These are phyloP conservation scores for Tubosaeta sp. DNA, from an alignment of 768 basidiomycete species.

Conservation along the genomic window DNA sequence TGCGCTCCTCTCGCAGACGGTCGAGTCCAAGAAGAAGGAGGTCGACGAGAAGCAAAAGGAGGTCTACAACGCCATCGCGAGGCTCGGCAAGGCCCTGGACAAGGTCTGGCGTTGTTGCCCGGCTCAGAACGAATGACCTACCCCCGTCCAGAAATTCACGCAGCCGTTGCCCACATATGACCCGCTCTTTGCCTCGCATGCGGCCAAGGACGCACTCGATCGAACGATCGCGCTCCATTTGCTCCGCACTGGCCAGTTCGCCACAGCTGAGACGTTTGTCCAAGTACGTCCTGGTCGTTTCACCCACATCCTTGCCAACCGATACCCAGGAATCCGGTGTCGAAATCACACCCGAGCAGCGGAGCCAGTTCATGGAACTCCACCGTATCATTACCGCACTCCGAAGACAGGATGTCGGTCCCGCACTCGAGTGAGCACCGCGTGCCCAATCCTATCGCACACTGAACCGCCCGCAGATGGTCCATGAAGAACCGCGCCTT, in stretches of 20 bases:
- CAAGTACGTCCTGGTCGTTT: slow-evolving; percentile 41
- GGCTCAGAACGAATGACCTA: neutral
- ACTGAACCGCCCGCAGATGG: slow-evolving; percentile 56
- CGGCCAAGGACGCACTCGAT: slow-evolving; percentile 60
- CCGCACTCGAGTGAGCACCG: slow-evolving; percentile 69
- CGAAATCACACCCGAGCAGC: slow-evolving; percentile 47
- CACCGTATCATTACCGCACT: slow-evolving; percentile 70
- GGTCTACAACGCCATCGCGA: slow-evolving; percentile 69
- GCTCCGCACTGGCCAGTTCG: slow-evolving; percentile 77
- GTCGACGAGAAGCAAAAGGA: slow-evolving; percentile 89
- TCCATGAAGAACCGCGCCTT: slow-evolving; percentile 60
- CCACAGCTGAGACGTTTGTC: slow-evolving; percentile 70
- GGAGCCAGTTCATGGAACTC: slow-evolving; percentile 60
- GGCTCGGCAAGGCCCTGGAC: slow-evolving; percentile 83
- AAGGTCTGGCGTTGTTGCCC: slow-evolving; percentile 54
- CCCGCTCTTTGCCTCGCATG: slow-evolving; percentile 58
- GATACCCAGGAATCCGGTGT: slow-evolving; percentile 59
- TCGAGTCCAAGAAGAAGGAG: slow-evolving; percentile 76
- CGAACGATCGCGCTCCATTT: slow-evolving; percentile 72
- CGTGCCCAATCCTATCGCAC: neutral
- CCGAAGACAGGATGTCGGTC: slow-evolving; percentile 58
- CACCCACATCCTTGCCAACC: neutral
- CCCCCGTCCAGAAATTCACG: slow-evolving; percentile 50
- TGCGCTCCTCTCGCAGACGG: slow-evolving; percentile 46
- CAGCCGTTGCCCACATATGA: slow-evolving; percentile 60